These are phyloP conservation scores for Neonectria hederae DNA, from an alignment of 2,329 filamentous ascomycete species.

Conservation along the genomic window DNA sequence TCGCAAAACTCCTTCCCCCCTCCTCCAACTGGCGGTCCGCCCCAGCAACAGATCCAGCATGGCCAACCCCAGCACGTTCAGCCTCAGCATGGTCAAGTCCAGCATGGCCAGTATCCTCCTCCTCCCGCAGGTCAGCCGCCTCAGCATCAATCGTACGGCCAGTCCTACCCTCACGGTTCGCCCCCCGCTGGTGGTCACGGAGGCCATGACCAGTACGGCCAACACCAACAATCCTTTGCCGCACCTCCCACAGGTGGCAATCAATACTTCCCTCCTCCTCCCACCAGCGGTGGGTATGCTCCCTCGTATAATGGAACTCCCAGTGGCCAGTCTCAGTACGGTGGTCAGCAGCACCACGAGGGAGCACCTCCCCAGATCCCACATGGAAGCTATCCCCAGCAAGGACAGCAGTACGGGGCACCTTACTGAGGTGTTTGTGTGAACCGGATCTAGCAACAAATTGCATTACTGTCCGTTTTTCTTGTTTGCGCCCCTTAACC, in stretches of 20 bases:
- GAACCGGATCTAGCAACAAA: conserved; percentile 1
- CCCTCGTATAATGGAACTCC: conserved; percentile 41
- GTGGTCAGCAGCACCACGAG: conserved; percentile 41
- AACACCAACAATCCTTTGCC: conserved; percentile 36
- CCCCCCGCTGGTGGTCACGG: conserved; percentile 34
- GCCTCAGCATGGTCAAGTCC: conserved; percentile 13
- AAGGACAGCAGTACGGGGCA: conserved; percentile 36
- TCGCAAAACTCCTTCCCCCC: conserved; percentile 39
- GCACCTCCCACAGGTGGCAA: conserved; percentile 31
- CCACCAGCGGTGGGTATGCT: conserved; percentile 43
- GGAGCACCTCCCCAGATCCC: conserved; percentile 42
- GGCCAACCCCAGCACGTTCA: conserved; percentile 25
- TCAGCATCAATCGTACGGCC: conserved; percentile 35
- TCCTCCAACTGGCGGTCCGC: conserved; percentile 34
- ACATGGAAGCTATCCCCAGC: conserved; percentile 46
- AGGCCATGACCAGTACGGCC: conserved; percentile 36
- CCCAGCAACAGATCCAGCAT: conserved; percentile 32
- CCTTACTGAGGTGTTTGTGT: conserved; percentile 33
- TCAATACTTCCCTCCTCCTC: conserved; percentile 40
- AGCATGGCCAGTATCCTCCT: conserved; percentile 27
- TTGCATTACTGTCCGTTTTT: conserved; percentile 9
- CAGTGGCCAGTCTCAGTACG: conserved; percentile 44
- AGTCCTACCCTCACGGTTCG: conserved; percentile 33
- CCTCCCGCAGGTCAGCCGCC: conserved; percentile 34
- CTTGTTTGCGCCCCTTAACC: conserved; percentile 11